Conservation (phyloP, 2,329 filamentous ascomycete species). For the Shiraia bambusicola region DNA sequence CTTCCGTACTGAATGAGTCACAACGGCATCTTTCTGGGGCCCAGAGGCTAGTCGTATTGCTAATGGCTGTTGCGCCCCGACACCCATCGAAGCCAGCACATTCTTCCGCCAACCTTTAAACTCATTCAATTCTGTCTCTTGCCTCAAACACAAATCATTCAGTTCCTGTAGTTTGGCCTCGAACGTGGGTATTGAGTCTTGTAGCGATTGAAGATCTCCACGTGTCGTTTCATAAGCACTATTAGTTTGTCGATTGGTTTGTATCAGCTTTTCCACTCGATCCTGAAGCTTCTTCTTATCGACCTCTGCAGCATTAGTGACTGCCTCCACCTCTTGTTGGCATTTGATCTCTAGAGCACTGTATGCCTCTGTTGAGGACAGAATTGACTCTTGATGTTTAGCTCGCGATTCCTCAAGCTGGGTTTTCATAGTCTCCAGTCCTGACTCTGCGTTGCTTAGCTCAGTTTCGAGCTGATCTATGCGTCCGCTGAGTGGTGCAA, state of each 20-base stretch:
- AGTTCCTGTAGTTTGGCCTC: slow-evolving; percentile 29
- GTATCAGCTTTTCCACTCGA: slow-evolving; percentile 10
- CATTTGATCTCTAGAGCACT: slow-evolving; percentile 20
- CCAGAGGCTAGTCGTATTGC: slow-evolving; percentile 13
- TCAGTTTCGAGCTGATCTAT: slow-evolving; percentile 19
- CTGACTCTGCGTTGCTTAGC: slow-evolving; percentile 18
- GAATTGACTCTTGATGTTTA: slow-evolving; percentile 20
- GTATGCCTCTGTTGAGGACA: slow-evolving; percentile 19
- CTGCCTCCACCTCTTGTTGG: slow-evolving; percentile 16
- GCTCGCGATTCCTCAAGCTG: slow-evolving; percentile 21
- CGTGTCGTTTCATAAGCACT: slow-evolving; percentile 15
- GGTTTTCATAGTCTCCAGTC: slow-evolving; percentile 15
- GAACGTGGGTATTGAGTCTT: slow-evolving; percentile 18
- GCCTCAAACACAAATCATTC: slow-evolving; percentile 25
- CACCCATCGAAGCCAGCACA: slow-evolving; percentile 29
- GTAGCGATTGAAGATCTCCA: slow-evolving; percentile 18
- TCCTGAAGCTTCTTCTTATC: slow-evolving; percentile 19
- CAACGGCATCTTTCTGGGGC: slow-evolving; percentile 10
- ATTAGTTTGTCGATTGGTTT: slow-evolving; percentile 6
- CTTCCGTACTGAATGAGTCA: slow-evolving; percentile 13
- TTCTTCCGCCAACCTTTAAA: slow-evolving; percentile 27
- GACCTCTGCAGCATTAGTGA: slow-evolving; percentile 13
- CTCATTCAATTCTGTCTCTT: slow-evolving; percentile 34
- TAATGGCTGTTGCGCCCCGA: slow-evolving; percentile 14
- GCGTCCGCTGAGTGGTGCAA: slow-evolving; percentile 23